These are phyloP conservation scores for Cryptococcus deneoformans DNA, from an alignment of 1,284 basidiomycete species.

Conservation along the genomic window DNA sequence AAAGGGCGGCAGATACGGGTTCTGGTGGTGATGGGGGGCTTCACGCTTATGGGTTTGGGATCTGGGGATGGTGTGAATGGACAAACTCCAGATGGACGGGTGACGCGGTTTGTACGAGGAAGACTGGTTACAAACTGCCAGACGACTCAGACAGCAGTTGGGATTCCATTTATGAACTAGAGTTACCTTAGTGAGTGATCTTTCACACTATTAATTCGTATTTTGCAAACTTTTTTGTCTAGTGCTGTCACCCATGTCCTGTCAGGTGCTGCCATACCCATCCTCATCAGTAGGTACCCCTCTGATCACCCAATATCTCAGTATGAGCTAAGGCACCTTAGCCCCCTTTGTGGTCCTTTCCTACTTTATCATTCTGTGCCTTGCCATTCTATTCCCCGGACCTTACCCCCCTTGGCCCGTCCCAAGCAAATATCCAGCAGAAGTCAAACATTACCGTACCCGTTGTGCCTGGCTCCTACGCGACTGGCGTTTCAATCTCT, in stretches of 20 bases:
- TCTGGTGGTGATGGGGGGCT: background rate
- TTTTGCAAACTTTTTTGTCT: background rate
- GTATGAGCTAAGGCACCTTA: background rate
- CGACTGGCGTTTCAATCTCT: conserved; percentile 7
- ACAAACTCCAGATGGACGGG: conserved; percentile 8
- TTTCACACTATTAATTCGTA: no score
- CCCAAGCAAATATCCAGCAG: conserved; percentile 1
- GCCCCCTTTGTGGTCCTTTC: conserved; percentile 9
- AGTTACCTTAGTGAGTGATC: conserved; percentile 11
- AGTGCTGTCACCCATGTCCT: conserved; percentile 8
- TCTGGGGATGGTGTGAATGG: conserved; percentile 22
- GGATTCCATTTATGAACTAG: conserved; percentile 7
- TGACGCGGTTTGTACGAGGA: conserved; percentile 13
- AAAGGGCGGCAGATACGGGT: background rate
- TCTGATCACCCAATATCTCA: no score
- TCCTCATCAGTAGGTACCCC: conserved; percentile 8
- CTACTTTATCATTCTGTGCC: conserved; percentile 4
- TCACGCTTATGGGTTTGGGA: conserved; percentile 16
- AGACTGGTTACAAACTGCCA: conserved; percentile 10
- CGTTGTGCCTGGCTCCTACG: conserved; percentile 9
- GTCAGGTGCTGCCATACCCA: conserved; percentile 8
- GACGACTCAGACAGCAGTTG: conserved; percentile 1
- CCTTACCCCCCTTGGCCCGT: conserved; percentile 12
- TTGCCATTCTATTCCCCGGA: conserved; percentile 3
- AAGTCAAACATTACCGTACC: conserved; percentile 1